Percentiles rank a stretch among this genome's conserved stretches.
These are phyloP conservation scores for Pezicula carpinea DNA, from an alignment of 2,329 filamentous ascomycete species.

Conservation along the genomic window DNA sequence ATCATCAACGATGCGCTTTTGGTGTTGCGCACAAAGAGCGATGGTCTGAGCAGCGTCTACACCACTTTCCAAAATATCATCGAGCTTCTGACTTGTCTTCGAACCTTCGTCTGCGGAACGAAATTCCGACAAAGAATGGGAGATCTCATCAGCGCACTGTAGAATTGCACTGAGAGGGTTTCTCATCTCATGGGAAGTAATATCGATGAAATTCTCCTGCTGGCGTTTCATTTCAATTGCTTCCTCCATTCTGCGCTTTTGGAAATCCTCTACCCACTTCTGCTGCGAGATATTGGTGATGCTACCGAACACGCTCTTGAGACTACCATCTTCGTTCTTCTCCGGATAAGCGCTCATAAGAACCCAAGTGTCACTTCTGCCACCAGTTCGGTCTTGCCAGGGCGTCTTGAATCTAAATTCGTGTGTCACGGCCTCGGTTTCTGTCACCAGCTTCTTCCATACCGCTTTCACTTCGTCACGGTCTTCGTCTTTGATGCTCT, in stretches of 20 bases:
- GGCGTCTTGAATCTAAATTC: conserved; percentile 72
- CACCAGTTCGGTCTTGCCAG: conserved; percentile 55
- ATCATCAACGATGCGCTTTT: conserved; percentile 68
- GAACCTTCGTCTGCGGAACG: conserved; percentile 12
- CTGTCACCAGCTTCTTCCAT: conserved; percentile 58
- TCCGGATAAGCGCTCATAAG: conserved; percentile 74
- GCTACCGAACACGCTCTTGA: conserved; percentile 74
- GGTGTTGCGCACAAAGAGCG: conserved; percentile 69
- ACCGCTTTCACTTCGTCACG: conserved; percentile 50
- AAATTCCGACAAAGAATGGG: conserved; percentile 32
- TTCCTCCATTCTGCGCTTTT: conserved; percentile 73
- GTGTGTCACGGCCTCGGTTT: conserved; percentile 60
- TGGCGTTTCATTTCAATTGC: conserved; percentile 75
- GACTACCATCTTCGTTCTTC: conserved; percentile 54
- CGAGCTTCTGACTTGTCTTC: conserved; percentile 33
- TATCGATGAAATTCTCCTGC: conserved; percentile 69
- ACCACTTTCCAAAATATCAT: conserved; percentile 47
- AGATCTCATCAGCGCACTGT: conserved; percentile 73
- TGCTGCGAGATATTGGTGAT: conserved; percentile 84
- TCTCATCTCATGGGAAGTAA: conserved; percentile 70
- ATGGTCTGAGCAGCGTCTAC: conserved; percentile 80
- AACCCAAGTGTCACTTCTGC: conserved; percentile 67
- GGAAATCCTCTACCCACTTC: conserved; percentile 78
- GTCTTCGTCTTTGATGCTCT: conserved; percentile 66
- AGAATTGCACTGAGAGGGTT: conserved; percentile 72